phyloP scores from a whole-genome alignment of 2,329 filamentous ascomycete genomes.

The Tricladium varicosporioides region DNA sequence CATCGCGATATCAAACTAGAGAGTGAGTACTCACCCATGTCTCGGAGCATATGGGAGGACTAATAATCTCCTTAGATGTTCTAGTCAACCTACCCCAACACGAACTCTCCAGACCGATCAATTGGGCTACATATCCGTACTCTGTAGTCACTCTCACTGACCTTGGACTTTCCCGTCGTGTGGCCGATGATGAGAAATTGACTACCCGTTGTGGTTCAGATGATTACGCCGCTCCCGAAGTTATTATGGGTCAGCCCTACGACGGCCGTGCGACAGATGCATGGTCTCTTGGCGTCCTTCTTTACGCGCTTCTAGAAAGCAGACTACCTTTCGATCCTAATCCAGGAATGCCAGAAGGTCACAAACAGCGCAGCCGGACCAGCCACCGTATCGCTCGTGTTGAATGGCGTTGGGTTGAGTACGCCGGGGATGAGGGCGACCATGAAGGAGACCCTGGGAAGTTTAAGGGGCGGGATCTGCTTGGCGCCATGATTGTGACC shows the following conservation, averaged over 20 bases:
- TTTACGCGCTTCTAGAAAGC: slow-evolving; percentile 93
- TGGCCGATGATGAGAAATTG: slow-evolving; percentile 83
- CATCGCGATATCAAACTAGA: slow-evolving; percentile 98
- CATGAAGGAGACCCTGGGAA: slow-evolving; percentile 68
- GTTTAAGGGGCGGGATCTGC: slow-evolving; percentile 62
- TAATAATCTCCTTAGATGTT: slow-evolving; percentile 60
- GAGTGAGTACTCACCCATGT: slow-evolving; percentile 59
- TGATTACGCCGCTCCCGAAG: slow-evolving; percentile 95
- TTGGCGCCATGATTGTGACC: slow-evolving; percentile 76
- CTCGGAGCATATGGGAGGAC: slow-evolving; percentile 4
- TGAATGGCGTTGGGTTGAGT: slow-evolving; percentile 93
- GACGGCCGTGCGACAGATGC: slow-evolving; percentile 90
- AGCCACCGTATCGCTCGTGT: slow-evolving; percentile 93
- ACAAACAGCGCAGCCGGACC: slow-evolving; percentile 75
- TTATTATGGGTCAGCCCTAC: slow-evolving; percentile 92
- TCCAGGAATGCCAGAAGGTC: slow-evolving; percentile 73
- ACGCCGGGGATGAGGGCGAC: slow-evolving; percentile 79
- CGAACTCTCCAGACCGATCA: slow-evolving; percentile 61
- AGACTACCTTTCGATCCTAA: slow-evolving; percentile 89
- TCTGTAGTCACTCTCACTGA: slow-evolving; percentile 89
- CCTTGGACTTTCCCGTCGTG: slow-evolving; percentile 81
- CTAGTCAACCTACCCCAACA: slow-evolving; percentile 77
- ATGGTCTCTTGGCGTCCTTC: slow-evolving; percentile 89
- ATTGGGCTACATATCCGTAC: slow-evolving; percentile 75
- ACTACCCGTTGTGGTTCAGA: slow-evolving; percentile 93